Evolutionary conservation across 768 basidiomycete species (phyloP).

Genomic region (Vishniacozyma victoriae): DNA sequence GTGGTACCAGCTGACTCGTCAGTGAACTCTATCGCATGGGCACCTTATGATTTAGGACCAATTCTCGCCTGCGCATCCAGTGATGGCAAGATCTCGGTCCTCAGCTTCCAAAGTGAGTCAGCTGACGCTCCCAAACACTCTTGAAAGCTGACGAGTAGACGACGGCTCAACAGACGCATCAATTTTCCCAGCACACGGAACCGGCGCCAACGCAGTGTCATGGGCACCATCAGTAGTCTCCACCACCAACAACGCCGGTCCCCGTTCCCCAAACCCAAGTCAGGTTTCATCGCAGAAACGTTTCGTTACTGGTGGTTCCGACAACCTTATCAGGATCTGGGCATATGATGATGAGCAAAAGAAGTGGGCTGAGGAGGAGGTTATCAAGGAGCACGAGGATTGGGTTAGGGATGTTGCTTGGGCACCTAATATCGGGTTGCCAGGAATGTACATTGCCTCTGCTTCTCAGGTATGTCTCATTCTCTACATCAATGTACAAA

Average conservation of each 20-base stretch:
- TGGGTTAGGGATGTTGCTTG: slow-evolving; percentile 99
- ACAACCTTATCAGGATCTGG: slow-evolving; percentile 93
- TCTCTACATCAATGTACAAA: slow-evolving; percentile 35
- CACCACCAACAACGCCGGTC: slow-evolving; percentile 49
- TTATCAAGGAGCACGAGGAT: slow-evolving; percentile 84
- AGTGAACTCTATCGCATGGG: slow-evolving; percentile 99
- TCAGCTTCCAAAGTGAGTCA: slow-evolving; percentile 85
- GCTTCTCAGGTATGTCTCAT: slow-evolving; percentile 66
- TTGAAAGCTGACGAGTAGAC: slow-evolving; percentile 56
- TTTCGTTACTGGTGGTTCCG: slow-evolving; percentile 92
- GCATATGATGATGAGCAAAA: slow-evolving; percentile 78
- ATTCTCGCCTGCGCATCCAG: slow-evolving; percentile 95
- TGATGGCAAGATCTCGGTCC: slow-evolving; percentile 91
- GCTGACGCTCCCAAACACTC: not conserved
- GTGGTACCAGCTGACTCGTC: slow-evolving; percentile 6
- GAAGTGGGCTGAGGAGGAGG: slow-evolving; percentile 85
- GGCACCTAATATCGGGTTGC: slow-evolving; percentile 94
- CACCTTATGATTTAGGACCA: slow-evolving; percentile 95
- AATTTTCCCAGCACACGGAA: slow-evolving; percentile 90
- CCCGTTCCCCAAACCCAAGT: slow-evolving; percentile 33
- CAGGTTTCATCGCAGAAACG: slow-evolving; percentile 65
- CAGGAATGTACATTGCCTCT: slow-evolving; percentile 90
- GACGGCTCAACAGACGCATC: slow-evolving; percentile 95
- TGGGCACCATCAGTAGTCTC: slow-evolving; percentile 92
- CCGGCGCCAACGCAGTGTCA: slow-evolving; percentile 93